Evolutionary conservation across 179 eudicot species (phyloP).

Genomic region (Spergularia azorica): DNA sequence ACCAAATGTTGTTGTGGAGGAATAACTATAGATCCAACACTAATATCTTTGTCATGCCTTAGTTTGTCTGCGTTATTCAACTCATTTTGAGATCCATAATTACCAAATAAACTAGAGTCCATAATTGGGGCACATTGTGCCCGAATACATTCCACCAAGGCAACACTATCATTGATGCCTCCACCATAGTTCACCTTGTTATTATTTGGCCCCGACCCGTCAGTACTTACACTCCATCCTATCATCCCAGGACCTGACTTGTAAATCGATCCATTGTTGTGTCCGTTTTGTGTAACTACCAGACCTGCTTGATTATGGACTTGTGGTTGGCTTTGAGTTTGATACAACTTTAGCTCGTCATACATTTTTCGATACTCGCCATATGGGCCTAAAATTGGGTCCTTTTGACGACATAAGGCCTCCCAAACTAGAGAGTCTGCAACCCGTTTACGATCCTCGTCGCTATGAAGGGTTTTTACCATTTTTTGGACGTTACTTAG

Average conservation of each 20-base stretch:
- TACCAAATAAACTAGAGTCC: constrained; percentile 30
- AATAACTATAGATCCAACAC: constrained; percentile 31
- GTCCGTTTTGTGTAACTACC: constrained; percentile 32
- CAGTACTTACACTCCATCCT: constrained; percentile 43
- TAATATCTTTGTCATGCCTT: constrained; percentile 37
- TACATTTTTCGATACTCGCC: constrained; percentile 57
- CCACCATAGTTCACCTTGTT: constrained; percentile 24
- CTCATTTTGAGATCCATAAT: constrained; percentile 28
- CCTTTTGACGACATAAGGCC: constrained; percentile 67
- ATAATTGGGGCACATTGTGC: constrained; percentile 33
- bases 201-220: constrained; percentile 26
- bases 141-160: constrained; percentile 36
- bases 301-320: constrained; percentile 23
- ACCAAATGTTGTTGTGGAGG: constrained; percentile 44
- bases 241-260: constrained; percentile 36
- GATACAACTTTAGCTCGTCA: constrained; percentile 65
- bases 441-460: constrained; percentile 56
- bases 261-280: constrained; percentile 24
- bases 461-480: constrained; percentile 40
- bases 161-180: constrained; percentile 27
- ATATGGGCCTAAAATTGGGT: constrained; percentile 71
- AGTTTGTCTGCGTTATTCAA: constrained; percentile 35
- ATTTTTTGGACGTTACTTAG: constrained; percentile 82
- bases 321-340: constrained; percentile 21
- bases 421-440: constrained; percentile 85